Conservation (phyloP, 1,284 basidiomycete species). For the Peniophora sp. region DNA sequence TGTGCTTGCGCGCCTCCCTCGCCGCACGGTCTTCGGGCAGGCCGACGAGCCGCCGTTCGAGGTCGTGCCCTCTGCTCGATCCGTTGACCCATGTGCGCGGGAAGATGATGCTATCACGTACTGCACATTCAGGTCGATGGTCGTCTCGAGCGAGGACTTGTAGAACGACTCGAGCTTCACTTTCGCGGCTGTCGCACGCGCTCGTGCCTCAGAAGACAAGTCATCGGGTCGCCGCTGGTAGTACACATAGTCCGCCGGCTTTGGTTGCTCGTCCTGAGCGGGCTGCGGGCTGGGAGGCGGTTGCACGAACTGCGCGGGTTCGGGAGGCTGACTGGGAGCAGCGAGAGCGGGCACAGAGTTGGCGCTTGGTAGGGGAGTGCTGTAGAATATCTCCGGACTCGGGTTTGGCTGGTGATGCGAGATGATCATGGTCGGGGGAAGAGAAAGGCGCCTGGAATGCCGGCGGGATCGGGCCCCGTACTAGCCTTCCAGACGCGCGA, state of each 20-base stretch:
- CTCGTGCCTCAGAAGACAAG: slow-evolving; percentile 68
- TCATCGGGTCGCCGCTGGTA: slow-evolving; percentile 60
- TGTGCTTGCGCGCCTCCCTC: slow-evolving; percentile 73
- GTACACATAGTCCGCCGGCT: slow-evolving; percentile 57
- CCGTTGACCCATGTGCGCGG: neutral
- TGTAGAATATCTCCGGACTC: slow-evolving; percentile 8
- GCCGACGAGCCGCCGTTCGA: slow-evolving; percentile 73
- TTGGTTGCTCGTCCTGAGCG: neutral
- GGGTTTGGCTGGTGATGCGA: slow-evolving; percentile 1
- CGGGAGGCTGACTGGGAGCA: neutral
- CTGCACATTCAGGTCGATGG: slow-evolving; percentile 84
- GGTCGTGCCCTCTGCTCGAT: slow-evolving; percentile 66
- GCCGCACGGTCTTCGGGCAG: slow-evolving; percentile 70
- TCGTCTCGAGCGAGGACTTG: slow-evolving; percentile 86
- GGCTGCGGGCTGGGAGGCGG: neutral
- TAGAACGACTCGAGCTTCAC: slow-evolving; percentile 90
- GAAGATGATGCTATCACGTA: slow-evolving; percentile 23
- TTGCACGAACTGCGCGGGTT: slow-evolving; percentile 55
- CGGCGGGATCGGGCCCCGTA: neutral
- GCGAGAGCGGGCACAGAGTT: neutral
- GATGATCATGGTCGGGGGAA: slow-evolving; percentile 4
- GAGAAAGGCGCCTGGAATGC: neutral
- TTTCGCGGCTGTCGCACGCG: slow-evolving; percentile 82
- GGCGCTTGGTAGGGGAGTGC: slow-evolving; percentile 10
- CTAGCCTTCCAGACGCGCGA: too few relatives aligned